These are phyloP conservation scores for Penicillium odoratum DNA, from an alignment of 495 filamentous ascomycete species.

Conservation along the genomic window DNA sequence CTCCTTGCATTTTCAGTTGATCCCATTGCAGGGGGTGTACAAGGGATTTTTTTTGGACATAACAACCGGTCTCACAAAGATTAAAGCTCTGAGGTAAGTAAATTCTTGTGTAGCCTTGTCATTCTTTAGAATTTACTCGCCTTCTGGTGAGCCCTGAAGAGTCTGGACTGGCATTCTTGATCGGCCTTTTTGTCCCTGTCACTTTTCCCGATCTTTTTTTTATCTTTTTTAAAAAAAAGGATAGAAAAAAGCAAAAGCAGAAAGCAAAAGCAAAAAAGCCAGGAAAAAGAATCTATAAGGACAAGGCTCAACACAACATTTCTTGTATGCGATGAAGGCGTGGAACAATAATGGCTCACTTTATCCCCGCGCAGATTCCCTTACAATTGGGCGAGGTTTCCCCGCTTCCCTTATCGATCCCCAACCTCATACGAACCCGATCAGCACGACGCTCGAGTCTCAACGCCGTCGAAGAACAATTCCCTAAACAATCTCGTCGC, in stretches of 20 bases:
- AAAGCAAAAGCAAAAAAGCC: neutral
- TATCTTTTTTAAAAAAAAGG: neutral
- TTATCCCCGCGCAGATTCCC: constrained; percentile 30
- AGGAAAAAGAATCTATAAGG: neutral
- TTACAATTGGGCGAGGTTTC: constrained; percentile 26
- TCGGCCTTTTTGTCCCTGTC: neutral
- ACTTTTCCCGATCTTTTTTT: neutral
- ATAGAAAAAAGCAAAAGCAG: neutral
- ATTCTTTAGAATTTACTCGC: constrained; percentile 4
- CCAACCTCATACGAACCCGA: constrained; percentile 29
- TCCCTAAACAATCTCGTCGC: constrained; percentile 32
- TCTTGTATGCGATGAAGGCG: neutral
- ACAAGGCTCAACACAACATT: neutral
- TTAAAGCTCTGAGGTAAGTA: constrained; percentile 18
- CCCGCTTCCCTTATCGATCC: constrained; percentile 24
- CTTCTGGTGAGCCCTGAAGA: neutral
- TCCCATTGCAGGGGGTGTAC: constrained; percentile 21
- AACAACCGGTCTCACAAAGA: constrained; percentile 14
- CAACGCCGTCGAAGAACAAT: constrained; percentile 26
- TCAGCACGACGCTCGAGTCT: constrained; percentile 28
- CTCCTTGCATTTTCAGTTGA: constrained; percentile 21
- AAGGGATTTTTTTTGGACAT: constrained; percentile 14
- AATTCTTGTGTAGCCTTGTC: constrained; percentile 7
- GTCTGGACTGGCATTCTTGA: neutral
- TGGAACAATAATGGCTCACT: constrained; percentile 38